Percentiles rank a stretch among this genome's conserved stretches.
Evolutionary conservation across 441 rosid genomes (phyloP).

Genomic region (Eruca vesicaria): DNA sequence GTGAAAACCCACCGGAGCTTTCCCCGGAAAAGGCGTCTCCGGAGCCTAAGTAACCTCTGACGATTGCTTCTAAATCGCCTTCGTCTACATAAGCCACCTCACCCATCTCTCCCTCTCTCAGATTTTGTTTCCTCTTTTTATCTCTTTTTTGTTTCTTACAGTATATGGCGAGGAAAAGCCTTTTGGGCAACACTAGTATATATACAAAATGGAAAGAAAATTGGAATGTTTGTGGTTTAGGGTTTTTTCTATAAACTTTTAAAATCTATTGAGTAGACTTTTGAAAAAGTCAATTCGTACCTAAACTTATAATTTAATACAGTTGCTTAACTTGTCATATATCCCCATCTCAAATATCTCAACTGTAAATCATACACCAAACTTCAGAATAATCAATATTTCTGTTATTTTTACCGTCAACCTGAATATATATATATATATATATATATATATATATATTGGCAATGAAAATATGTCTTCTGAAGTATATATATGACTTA

Average conservation of each 20-base stretch:
- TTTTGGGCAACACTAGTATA: conserved; percentile 24
- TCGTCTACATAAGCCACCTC: conserved; percentile 44
- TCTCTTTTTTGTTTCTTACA: background rate
- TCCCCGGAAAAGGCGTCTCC: conserved; percentile 34
- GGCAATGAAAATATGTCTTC: background rate
- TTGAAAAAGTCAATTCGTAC: conserved; percentile 47
- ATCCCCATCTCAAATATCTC: conserved; percentile 29
- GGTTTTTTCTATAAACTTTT: conserved; percentile 13
- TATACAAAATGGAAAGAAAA: conserved; percentile 24
- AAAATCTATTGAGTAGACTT: conserved; percentile 44
- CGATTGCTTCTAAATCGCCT: conserved; percentile 70
- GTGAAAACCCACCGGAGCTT: conserved; percentile 31
- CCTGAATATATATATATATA: background rate
- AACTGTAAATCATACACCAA: background rate
- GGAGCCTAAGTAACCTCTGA: conserved; percentile 45
- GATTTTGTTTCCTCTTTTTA: conserved; percentile 15
- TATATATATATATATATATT: background rate
- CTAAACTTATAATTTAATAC: conserved; percentile 17
- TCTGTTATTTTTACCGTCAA: background rate
- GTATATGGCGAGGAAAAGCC: conserved; percentile 18
- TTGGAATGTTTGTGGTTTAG: conserved; percentile 16
- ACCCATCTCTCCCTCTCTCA: conserved; percentile 20
- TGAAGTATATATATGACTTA: background rate
- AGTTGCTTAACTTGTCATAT: conserved; percentile 20
- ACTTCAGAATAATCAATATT: background rate